Conservation (phyloP, 495 filamentous ascomycete species). For the Chaetomidium leptoderma region DNA sequence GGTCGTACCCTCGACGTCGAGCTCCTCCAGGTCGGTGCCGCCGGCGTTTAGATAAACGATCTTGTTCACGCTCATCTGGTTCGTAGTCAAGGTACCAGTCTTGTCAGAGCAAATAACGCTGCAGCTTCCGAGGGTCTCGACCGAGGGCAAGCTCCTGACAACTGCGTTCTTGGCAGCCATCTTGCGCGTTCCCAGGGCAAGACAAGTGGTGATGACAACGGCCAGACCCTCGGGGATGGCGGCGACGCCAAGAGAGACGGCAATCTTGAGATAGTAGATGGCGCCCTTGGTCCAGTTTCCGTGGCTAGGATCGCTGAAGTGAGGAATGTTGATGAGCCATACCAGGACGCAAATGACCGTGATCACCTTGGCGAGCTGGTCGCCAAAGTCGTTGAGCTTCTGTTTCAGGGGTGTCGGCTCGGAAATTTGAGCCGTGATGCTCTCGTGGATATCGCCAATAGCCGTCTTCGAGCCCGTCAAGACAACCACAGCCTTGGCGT, state of each 20-base stretch:
- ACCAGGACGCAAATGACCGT: slow-evolving; percentile 93
- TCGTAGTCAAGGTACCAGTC: slow-evolving; percentile 96
- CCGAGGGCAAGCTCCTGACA: slow-evolving; percentile 89
- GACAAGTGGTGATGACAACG: slow-evolving; percentile 95
- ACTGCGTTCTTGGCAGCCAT: slow-evolving; percentile 99
- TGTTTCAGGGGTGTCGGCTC: slow-evolving; percentile 96
- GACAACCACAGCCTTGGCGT: slow-evolving; percentile 88
- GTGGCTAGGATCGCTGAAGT: slow-evolving; percentile 92
- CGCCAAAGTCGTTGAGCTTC: slow-evolving; percentile 98
- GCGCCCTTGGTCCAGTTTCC: slow-evolving; percentile 96
- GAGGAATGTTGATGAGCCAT: slow-evolving; percentile 96
- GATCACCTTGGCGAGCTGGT: slow-evolving; percentile 95
- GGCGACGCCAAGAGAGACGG: slow-evolving; percentile 95
- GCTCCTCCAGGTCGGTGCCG: slow-evolving; percentile 74
- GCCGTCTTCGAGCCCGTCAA: slow-evolving; percentile 87
- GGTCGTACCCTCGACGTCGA: slow-evolving; percentile 89
- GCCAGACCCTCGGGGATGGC: slow-evolving; percentile 97
- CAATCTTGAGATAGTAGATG: slow-evolving; percentile 99
- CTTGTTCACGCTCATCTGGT: slow-evolving; percentile 98
- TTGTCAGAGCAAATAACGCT: slow-evolving; percentile 99
- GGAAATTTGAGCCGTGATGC: slow-evolving; percentile 96
- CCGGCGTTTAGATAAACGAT: slow-evolving; percentile 73
- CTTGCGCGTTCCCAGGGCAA: slow-evolving; percentile 91
- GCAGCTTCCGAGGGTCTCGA: slow-evolving; percentile 97
- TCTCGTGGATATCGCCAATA: slow-evolving; percentile 98